Evolutionary conservation across 78 protist genomes (phyloP).

Genomic region (Isochrysis galbana): DNA sequence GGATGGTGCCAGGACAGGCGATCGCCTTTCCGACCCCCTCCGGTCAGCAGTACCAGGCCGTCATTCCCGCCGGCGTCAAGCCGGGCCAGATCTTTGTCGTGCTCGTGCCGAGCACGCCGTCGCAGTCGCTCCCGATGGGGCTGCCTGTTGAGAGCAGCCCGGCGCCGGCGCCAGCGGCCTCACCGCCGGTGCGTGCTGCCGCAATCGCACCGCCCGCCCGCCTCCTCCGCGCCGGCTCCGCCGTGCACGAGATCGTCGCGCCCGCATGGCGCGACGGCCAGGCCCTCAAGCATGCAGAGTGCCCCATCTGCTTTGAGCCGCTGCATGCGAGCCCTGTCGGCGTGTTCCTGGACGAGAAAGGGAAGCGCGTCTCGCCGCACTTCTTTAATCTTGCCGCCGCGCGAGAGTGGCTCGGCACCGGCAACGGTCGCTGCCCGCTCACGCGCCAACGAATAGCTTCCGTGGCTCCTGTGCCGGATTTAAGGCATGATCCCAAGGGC

Average conservation of each 20-base stretch:
- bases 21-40: neutral
- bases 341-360: neutral
- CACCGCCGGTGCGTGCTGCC: neutral
- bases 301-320: slow-evolving; percentile 7
- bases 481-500: neutral
- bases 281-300: neutral
- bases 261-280: neutral
- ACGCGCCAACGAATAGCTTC: neutral
- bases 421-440: neutral
- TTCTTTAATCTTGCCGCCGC: neutral
- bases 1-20: neutral
- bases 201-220: neutral
- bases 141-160: too few relatives aligned
- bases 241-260: neutral
- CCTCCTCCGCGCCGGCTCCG: neutral
- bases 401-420: neutral
- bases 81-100: neutral
- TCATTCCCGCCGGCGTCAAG: neutral
- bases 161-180: too few relatives aligned
- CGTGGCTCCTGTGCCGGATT: neutral
- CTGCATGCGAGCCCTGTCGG: neutral
- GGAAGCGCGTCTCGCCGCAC: neutral
- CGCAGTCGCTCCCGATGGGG: neutral
- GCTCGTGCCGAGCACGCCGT: neutral
- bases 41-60: neutral